These are phyloP conservation scores for Fusarium drepaniforme DNA, from an alignment of 2,329 filamentous ascomycete species.

Conservation along the genomic window DNA sequence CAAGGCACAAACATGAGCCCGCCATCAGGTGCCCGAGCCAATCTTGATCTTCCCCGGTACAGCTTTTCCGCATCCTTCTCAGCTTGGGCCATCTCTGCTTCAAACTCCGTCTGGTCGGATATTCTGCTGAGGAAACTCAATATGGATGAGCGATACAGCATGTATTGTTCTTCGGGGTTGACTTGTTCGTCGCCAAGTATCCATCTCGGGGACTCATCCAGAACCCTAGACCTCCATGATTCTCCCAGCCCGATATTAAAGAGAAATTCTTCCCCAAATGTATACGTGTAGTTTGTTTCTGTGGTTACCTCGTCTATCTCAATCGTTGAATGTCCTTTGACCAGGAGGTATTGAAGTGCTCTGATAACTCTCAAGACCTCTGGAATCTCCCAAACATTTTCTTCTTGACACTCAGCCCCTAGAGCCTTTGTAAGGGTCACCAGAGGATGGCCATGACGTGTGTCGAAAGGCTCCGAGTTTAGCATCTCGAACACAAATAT, in stretches of 20 bases:
- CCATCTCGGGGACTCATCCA: neutral
- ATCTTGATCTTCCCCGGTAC: neutral
- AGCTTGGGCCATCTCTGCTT: neutral
- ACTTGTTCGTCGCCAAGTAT: neutral
- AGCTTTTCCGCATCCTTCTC: neutral
- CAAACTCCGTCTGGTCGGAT: neutral
- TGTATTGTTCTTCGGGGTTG: neutral
- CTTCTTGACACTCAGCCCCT: neutral
- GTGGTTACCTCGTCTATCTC: neutral
- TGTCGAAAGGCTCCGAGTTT: accelerated
- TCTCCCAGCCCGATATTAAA: neutral
- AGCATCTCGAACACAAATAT: neutral
- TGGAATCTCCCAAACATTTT: neutral
- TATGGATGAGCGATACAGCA: neutral
- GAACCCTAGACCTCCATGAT: neutral
- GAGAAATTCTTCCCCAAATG: neutral
- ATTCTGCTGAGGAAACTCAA: neutral
- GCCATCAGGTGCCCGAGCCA: neutral
- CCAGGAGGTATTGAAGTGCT: neutral
- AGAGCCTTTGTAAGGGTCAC: neutral
- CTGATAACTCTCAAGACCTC: neutral
- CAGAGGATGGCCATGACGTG: neutral
- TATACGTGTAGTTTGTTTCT: neutral
- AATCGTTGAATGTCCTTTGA: neutral
- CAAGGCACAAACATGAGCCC: neutral